Conservation (phyloP, 164 flowering plant species). For the Taxillus chinensis region DNA sequence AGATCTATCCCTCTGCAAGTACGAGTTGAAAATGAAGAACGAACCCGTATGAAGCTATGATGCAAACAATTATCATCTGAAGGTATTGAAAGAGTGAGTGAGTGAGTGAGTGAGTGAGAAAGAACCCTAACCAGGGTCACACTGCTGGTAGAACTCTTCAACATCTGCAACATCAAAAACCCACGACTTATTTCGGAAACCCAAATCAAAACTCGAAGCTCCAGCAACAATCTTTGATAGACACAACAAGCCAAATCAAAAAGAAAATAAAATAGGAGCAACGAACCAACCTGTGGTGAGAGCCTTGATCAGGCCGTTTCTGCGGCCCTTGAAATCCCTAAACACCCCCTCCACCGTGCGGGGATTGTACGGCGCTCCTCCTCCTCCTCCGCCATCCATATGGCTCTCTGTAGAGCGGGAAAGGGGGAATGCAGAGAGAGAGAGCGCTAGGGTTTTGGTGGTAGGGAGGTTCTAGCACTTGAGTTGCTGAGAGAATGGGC, state of each 20-base stretch:
- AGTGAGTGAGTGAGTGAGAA: not conserved
- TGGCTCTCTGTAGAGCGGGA: not conserved
- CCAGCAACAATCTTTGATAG: not conserved
- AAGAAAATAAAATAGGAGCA: not conserved
- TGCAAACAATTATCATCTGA: no score
- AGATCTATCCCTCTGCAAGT: no score
- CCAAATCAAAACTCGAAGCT: not conserved
- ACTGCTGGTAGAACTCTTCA: constrained; percentile 46
- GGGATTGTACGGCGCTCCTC: constrained; percentile 27
- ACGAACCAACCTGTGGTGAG: constrained; percentile 29
- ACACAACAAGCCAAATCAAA: not conserved
- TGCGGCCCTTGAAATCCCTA: constrained; percentile 40
- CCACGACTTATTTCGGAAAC: not conserved
- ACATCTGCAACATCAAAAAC: constrained; percentile 37
- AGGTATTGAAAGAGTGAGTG: no score
- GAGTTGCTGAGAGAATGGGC: no score
- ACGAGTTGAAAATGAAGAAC: no score
- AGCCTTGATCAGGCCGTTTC: constrained; percentile 38
- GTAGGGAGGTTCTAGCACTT: not conserved
- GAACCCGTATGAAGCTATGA: no score
- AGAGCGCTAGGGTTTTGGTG: not conserved
- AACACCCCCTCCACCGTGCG: constrained; percentile 45
- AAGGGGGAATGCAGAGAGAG: not conserved
- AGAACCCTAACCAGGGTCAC: constrained; percentile 56
- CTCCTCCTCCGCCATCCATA: not conserved